These are phyloP conservation scores for Podila minutissima DNA, from an alignment of 192 early-diverging fungal species.

Conservation along the genomic window DNA sequence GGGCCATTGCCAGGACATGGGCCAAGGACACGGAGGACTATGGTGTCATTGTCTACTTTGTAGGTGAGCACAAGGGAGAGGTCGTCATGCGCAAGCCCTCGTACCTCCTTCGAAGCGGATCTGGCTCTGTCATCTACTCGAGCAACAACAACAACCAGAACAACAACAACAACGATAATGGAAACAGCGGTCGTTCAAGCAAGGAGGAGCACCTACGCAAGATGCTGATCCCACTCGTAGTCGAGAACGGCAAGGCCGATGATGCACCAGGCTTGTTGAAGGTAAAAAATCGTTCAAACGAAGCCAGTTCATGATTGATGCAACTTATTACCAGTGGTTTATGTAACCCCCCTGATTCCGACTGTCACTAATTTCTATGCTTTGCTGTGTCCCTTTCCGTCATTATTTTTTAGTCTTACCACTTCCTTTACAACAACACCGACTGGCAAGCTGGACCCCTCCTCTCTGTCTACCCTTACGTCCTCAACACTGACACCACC, in stretches of 20 bases:
- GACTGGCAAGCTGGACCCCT: constrained; percentile 44
- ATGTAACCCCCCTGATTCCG: background rate
- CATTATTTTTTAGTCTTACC: constrained; percentile 15
- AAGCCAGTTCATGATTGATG: no score
- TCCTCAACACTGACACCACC: constrained; percentile 42
- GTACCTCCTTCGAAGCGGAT: constrained; percentile 13
- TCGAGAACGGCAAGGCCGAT: constrained; percentile 43
- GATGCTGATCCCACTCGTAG: constrained; percentile 43
- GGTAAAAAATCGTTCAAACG: constrained; percentile 4
- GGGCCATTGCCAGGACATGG: constrained; percentile 45
- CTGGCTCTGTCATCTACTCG: background rate
- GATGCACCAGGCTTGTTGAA: constrained; percentile 36
- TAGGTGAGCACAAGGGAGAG: constrained; percentile 46
- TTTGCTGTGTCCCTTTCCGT: background rate
- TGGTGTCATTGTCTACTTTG: constrained; percentile 42
- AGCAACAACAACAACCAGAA: constrained; percentile 5
- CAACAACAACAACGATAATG: constrained; percentile 2
- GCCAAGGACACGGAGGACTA: constrained; percentile 45
- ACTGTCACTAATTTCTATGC: background rate
- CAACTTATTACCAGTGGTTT: background rate
- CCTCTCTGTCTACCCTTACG: constrained; percentile 32
- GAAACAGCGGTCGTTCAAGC: constrained; percentile 1
- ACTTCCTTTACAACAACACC: constrained; percentile 51
- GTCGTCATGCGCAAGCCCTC: constrained; percentile 34
- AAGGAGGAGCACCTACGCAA: constrained; percentile 42